A percentile compares a stretch with the other conserved stretches of the same genome.
phyloP scores from a whole-genome alignment of 768 basidiomycete genomes.

The Suillus subalutaceus region DNA sequence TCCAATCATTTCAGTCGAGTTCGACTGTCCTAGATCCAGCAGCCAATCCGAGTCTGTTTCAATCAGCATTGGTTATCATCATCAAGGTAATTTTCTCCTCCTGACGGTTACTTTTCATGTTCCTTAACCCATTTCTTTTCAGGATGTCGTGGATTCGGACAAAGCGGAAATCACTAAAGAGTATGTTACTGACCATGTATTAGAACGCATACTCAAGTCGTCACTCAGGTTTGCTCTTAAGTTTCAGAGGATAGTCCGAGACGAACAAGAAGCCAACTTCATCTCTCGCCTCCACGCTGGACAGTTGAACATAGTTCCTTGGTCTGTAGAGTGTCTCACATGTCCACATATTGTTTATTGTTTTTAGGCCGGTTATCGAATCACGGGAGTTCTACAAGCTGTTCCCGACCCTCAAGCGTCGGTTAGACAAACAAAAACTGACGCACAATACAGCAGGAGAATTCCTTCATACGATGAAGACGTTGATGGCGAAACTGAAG shows the following conservation, averaged over 20 bases:
- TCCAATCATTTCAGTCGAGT: constrained; percentile 64
- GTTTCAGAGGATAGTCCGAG: constrained; percentile 62
- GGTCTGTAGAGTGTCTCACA: constrained; percentile 32
- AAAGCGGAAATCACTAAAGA: constrained; percentile 59
- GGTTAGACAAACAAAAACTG: constrained; percentile 52
- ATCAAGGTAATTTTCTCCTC: constrained; percentile 49
- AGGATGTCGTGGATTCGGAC: constrained; percentile 70
- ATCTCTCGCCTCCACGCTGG: constrained; percentile 55
- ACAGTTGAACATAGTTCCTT: constrained; percentile 42
- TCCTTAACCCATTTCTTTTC: background rate
- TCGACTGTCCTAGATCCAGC: constrained; percentile 59
- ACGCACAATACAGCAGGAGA: constrained; percentile 31
- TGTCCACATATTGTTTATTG: background rate
- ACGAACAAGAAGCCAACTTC: constrained; percentile 64
- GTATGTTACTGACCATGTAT: constrained; percentile 35
- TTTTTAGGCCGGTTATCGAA: constrained; percentile 55
- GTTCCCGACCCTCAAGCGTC: constrained; percentile 48
- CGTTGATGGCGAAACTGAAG: constrained; percentile 69
- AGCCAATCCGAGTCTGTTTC: constrained; percentile 60
- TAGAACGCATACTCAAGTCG: background rate
- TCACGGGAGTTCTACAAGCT: constrained; percentile 60
- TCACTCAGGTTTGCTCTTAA: constrained; percentile 53
- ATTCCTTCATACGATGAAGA: constrained; percentile 60
- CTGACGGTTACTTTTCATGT: background rate
- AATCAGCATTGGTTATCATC: constrained; percentile 60